Evolutionary conservation across 2,329 filamentous ascomycete genomes (phyloP).

Genomic region (Neurospora crassa): DNA sequence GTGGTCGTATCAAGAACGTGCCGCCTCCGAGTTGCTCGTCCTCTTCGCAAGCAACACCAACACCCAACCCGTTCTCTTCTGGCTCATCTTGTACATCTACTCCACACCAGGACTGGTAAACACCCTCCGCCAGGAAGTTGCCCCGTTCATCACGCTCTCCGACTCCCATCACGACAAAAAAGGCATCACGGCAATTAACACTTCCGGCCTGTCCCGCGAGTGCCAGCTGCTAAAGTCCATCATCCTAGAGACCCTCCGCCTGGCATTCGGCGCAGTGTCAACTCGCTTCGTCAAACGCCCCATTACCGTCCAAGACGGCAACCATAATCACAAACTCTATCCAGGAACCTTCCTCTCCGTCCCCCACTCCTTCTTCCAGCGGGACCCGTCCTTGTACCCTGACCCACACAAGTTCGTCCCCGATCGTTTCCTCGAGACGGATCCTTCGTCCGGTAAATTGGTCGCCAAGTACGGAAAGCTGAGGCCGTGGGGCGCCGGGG

Average conservation of each 20-base stretch:
- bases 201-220: constrained; percentile 2
- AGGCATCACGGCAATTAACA: constrained; percentile 4
- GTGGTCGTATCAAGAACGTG: constrained; percentile 3
- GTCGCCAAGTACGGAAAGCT: constrained; percentile 9
- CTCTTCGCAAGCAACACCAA: constrained; percentile 7
- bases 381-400: constrained; percentile 16
- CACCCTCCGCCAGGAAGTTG: constrained; percentile 8
- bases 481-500: constrained; percentile 10
- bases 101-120: constrained; percentile 8
- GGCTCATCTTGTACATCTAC: constrained; percentile 9
- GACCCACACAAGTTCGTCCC: constrained; percentile 20
- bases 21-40: constrained; percentile 5
- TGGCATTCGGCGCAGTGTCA: constrained; percentile 9
- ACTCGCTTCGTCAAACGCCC: constrained; percentile 8
- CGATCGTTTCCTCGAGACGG: constrained; percentile 18
- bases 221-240: constrained; percentile 13
- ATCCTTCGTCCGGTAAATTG: constrained; percentile 3
- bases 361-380: constrained; percentile 12
- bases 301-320: constrained; percentile 9
- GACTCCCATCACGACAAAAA: neutral
- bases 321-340: constrained; percentile 1
- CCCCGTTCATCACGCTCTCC: constrained; percentile 5
- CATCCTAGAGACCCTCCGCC: constrained; percentile 11
- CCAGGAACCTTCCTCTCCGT: constrained; percentile 9
- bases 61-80: constrained; percentile 1